A percentile compares a stretch with the other conserved stretches of the same genome.
These are phyloP conservation scores for Stagonosporopsis tanaceti DNA, from an alignment of 2,329 filamentous ascomycete genomes.

Conservation along the genomic window DNA sequence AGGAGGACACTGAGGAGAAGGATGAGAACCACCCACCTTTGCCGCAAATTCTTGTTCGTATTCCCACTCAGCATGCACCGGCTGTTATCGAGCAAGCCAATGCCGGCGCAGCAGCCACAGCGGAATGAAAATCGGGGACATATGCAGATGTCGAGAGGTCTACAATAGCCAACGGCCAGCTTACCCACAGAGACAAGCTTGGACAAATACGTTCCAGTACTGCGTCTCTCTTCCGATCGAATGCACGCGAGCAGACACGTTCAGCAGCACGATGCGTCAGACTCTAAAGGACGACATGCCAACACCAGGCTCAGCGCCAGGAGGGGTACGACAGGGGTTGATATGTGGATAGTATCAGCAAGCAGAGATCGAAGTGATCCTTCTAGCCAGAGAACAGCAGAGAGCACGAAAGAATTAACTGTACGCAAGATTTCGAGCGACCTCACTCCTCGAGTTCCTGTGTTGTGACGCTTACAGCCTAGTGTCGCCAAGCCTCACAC, in stretches of 20 bases:
- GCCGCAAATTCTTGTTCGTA: slow-evolving; percentile 83
- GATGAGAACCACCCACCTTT: slow-evolving; percentile 60
- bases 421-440: not conserved
- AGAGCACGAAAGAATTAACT: not conserved
- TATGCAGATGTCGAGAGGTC: not conserved
- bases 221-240: not conserved
- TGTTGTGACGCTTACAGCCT: slow-evolving; percentile 6
- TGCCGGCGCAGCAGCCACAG: slow-evolving; percentile 34
- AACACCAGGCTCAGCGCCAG: not conserved
- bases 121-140: slow-evolving; percentile 5
- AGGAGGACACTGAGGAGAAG: slow-evolving; percentile 53
- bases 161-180: not conserved
- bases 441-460: not conserved
- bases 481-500: slow-evolving; percentile 17
- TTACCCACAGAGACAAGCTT: not conserved
- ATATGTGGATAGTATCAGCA: not conserved
- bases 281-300: not conserved
- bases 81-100: slow-evolving; percentile 46
- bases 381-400: not conserved
- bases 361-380: not conserved
- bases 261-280: not conserved
- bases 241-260: not conserved
- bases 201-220: not conserved
- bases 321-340: not conserved
- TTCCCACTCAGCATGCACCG: slow-evolving; percentile 75